Percentiles rank a stretch among this genome's conserved stretches.
Conservation (phyloP, 2,329 filamentous ascomycete genomes). For the Fusarium guadeloupense region DNA sequence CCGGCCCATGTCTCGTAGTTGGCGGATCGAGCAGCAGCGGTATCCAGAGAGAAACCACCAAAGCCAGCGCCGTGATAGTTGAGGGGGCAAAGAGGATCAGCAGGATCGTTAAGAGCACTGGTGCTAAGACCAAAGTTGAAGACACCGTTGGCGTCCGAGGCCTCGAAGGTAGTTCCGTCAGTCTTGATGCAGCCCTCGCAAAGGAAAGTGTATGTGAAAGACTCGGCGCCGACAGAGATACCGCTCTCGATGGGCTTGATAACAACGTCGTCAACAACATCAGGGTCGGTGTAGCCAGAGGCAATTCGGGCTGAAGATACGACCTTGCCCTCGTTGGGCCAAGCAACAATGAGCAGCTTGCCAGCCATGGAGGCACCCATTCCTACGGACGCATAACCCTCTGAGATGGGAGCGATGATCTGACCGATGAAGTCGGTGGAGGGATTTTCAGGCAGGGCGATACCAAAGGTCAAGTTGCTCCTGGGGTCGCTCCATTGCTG, state of each 20-base stretch:
- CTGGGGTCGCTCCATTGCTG: slow-evolving; percentile 57
- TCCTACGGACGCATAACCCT: slow-evolving; percentile 63
- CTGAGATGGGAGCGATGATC: slow-evolving; percentile 60
- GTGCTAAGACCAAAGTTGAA: slow-evolving; percentile 67
- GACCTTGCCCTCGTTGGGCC: slow-evolving; percentile 62
- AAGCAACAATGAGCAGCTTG: slow-evolving; percentile 66
- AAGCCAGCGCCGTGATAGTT: slow-evolving; percentile 55
- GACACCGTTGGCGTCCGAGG: slow-evolving; percentile 55
- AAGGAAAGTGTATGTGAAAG: slow-evolving; percentile 71
- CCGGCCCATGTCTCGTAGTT: slow-evolving; percentile 56
- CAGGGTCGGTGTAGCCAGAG: slow-evolving; percentile 67
- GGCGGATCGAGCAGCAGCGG: slow-evolving; percentile 50
- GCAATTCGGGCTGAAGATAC: slow-evolving; percentile 67
- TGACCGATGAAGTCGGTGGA: slow-evolving; percentile 66
- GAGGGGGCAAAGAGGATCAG: slow-evolving; percentile 47
- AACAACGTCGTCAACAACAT: slow-evolving; percentile 62
- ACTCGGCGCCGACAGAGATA: slow-evolving; percentile 63
- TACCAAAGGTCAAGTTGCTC: slow-evolving; percentile 62
- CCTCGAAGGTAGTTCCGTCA: slow-evolving; percentile 55
- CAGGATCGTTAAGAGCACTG: slow-evolving; percentile 52
- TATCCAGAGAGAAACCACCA: slow-evolving; percentile 54
- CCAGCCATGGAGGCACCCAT: slow-evolving; percentile 67
- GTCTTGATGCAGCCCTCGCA: slow-evolving; percentile 67
- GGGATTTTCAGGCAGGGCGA: slow-evolving; percentile 62
- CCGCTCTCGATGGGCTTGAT: slow-evolving; percentile 67